phyloP scores from a whole-genome alignment of 2,329 filamentous ascomycete species.

The Pezicula neosporulosa region DNA sequence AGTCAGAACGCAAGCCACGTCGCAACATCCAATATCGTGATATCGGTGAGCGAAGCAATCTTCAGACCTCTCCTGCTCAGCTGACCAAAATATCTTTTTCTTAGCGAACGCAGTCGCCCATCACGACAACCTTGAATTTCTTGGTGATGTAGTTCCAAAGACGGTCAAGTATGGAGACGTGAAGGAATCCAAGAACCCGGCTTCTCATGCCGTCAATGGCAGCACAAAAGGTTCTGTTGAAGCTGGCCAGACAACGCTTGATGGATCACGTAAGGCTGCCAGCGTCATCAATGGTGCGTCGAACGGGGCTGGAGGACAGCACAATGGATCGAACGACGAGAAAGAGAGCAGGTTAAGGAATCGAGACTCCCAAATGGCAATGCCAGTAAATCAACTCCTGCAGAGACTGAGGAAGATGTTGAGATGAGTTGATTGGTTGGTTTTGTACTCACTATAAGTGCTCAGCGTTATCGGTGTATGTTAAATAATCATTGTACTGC shows the following conservation, averaged over 20 bases:
- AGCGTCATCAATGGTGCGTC: slow-evolving; percentile 2
- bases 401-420: slow-evolving; percentile 17
- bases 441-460: too few species aligned
- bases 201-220: slow-evolving; percentile 32
- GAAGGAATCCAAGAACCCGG: slow-evolving; percentile 59
- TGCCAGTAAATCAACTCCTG: too few species aligned
- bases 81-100: slow-evolving; percentile 4
- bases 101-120: slow-evolving; percentile 79
- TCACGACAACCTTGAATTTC: slow-evolving; percentile 92
- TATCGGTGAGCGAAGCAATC: slow-evolving; percentile 57
- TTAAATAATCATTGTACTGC: too few species aligned
- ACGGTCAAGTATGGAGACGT: slow-evolving; percentile 78
- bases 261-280: slow-evolving; percentile 13
- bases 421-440: slow-evolving; percentile 21
- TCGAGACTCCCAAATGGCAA: too few species aligned
- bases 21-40: slow-evolving; percentile 96
- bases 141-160: slow-evolving; percentile 85
- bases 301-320: slow-evolving; percentile 3
- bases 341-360: slow-evolving; percentile 8
- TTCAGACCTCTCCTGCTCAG: slow-evolving; percentile 2
- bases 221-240: slow-evolving; percentile 15
- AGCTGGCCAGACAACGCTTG: slow-evolving; percentile 26
- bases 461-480: too few species aligned
- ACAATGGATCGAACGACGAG: slow-evolving; percentile 14
- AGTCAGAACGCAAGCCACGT: slow-evolving; percentile 85